A percentile compares a stretch with the other conserved stretches of the same genome.
phyloP scores from a whole-genome alignment of 2,329 filamentous ascomycete genomes.

The Ophiostoma angusticollis region DNA sequence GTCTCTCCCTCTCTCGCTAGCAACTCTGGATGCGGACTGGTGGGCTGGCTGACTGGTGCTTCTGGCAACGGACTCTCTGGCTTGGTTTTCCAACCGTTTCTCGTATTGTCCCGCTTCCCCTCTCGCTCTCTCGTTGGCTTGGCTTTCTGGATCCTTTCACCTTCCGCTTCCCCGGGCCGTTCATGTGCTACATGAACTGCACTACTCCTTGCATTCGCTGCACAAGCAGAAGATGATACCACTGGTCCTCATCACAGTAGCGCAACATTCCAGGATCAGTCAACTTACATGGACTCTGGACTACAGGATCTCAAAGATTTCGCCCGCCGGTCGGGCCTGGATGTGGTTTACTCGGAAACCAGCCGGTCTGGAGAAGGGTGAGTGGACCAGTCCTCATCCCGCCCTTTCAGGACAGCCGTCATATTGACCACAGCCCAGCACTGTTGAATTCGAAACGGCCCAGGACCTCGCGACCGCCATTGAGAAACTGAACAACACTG shows the following conservation, averaged over 20 bases:
- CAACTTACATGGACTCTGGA: conserved; percentile 68
- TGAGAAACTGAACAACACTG: conserved; percentile 83
- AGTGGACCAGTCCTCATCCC: conserved; percentile 47
- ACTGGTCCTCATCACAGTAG: too few species aligned
- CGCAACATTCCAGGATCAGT: conserved; percentile 33
- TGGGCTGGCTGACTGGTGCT: not conserved
- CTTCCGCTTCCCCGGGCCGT: too few species aligned
- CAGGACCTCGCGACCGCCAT: conserved; percentile 82
- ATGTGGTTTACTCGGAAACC: conserved; percentile 97
- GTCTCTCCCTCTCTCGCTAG: not conserved
- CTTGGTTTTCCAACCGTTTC: not conserved
- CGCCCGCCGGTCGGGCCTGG: conserved; percentile 87
- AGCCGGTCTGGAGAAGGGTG: conserved; percentile 81
- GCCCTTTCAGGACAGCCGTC: not conserved
- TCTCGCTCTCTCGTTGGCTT: not conserved
- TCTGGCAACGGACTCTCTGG: conserved; percentile 4
- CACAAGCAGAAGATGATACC: too few species aligned
- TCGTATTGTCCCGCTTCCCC: not conserved
- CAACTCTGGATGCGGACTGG: not conserved
- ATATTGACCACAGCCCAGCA: conserved; percentile 38
- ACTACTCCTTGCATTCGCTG: too few species aligned
- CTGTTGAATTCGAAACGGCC: conserved; percentile 94
- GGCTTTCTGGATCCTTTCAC: conserved; percentile 6
- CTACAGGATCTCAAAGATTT: conserved; percentile 99
- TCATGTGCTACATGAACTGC: too few species aligned